These are phyloP conservation scores for Aspergillus sp. DNA, from an alignment of 2,329 filamentous ascomycete species.

Conservation along the genomic window DNA sequence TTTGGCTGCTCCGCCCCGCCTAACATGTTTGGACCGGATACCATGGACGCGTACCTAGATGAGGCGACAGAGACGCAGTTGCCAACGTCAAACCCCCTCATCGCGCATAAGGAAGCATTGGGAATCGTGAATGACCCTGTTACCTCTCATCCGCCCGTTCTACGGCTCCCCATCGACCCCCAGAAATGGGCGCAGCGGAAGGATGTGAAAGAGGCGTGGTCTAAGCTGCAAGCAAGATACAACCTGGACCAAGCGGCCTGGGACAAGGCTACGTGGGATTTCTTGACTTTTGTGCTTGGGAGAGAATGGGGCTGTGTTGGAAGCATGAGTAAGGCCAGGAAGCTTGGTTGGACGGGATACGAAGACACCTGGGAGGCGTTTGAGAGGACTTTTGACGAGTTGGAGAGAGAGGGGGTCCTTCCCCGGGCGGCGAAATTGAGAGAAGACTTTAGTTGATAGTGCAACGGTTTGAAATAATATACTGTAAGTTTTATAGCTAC, in stretches of 20 bases:
- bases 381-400: conserved; percentile 30
- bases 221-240: conserved; percentile 30
- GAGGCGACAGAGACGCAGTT: conserved; percentile 14
- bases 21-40: conserved; percentile 21
- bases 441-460: conserved; percentile 4
- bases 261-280: conserved; percentile 46
- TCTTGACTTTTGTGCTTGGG: conserved; percentile 44
- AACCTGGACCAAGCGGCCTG: conserved; percentile 38
- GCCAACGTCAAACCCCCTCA: conserved; percentile 20
- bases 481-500: no score
- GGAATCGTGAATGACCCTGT: conserved; percentile 16
- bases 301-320: conserved; percentile 27
- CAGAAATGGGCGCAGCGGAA: conserved; percentile 40
- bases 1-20: conserved; percentile 32
- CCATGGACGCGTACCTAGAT: conserved; percentile 5
- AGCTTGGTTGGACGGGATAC: conserved; percentile 44
- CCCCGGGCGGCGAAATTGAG: conserved; percentile 16
- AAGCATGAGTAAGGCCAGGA: conserved; percentile 47
- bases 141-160: conserved; percentile 1
- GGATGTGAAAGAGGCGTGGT: conserved; percentile 41
- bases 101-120: conserved; percentile 16
- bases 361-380: conserved; percentile 40
- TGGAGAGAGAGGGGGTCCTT: conserved; percentile 25
- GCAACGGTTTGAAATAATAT: no score
- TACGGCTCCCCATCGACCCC: conserved; percentile 34